phyloP scores from a whole-genome alignment of 257 asterid species.

The Solanum verrucosum region DNA sequence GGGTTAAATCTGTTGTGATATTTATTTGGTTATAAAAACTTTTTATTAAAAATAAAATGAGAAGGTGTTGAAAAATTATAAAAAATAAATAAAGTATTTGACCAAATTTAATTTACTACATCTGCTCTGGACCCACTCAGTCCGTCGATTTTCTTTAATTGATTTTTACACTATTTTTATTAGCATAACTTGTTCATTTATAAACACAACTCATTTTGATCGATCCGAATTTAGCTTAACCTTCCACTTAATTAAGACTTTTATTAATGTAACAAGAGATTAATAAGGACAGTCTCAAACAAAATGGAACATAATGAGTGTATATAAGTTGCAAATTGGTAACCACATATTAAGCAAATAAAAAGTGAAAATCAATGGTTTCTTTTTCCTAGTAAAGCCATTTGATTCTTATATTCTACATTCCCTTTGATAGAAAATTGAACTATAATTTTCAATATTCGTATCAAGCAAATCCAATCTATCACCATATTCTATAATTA shows the following conservation, averaged over 20 bases:
- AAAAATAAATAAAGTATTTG: no score
- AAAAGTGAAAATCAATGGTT: not conserved
- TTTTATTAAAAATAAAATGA: no score
- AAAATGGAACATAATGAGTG: not conserved
- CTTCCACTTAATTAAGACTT: no score
- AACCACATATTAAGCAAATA: not conserved
- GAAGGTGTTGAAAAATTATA: no score
- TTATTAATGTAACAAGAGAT: not conserved
- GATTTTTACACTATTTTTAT: not conserved
- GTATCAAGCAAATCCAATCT: conserved; percentile 17
- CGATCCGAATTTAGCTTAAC: no score
- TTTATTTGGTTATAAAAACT: no score
- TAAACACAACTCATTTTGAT: not conserved
- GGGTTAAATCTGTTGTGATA: no score
- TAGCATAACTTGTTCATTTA: no score
- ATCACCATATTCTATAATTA: not conserved
- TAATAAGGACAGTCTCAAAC: not conserved
- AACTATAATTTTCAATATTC: conserved; percentile 33
- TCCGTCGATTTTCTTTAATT: no score
- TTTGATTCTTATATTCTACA: conserved; percentile 4
- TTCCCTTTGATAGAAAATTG: conserved; percentile 5
- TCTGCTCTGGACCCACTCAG: no score
- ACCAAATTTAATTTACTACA: no score
- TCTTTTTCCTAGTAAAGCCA: not conserved
- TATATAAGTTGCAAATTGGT: not conserved